Evolutionary conservation across 2,329 filamentous ascomycete genomes (phyloP).

Genomic region (Clonostachys rhizophaga): DNA sequence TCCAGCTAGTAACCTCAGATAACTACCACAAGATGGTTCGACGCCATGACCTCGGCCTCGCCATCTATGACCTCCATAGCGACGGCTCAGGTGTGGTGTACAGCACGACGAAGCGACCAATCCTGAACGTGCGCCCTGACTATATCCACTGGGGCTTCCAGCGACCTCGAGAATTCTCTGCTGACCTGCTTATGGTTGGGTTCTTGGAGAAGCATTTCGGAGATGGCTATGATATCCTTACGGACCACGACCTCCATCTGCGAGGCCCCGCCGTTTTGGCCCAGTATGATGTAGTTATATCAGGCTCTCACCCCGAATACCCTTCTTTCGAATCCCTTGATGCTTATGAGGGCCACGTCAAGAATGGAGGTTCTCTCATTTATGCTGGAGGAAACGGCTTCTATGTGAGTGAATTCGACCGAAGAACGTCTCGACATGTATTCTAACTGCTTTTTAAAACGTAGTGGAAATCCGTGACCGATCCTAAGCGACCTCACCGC

Average conservation of each 20-base stretch:
- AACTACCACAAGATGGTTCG: constrained; percentile 13
- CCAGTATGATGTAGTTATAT: constrained; percentile 16
- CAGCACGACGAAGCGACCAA: constrained; percentile 21
- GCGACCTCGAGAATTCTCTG: constrained; percentile 25
- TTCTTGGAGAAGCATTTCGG: constrained; percentile 19
- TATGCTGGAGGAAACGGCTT: constrained; percentile 30
- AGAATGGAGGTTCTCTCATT: constrained; percentile 23
- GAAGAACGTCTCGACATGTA: too few relatives aligned
- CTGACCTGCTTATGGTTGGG: constrained; percentile 24
- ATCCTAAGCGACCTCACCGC: constrained; percentile 16
- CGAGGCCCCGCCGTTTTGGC: constrained; percentile 8
- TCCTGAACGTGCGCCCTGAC: constrained; percentile 28
- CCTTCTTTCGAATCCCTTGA: constrained; percentile 16
- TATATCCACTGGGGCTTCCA: constrained; percentile 25
- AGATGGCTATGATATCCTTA: constrained; percentile 23
- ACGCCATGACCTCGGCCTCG: constrained; percentile 26
- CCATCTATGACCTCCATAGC: constrained; percentile 27
- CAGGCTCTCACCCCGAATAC: constrained; percentile 26
- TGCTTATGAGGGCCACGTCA: constrained; percentile 18
- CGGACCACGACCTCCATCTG: constrained; percentile 25
- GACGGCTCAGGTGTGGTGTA: constrained; percentile 25
- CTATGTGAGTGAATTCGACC: constrained; percentile 9
- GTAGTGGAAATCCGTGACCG: constrained; percentile 13
- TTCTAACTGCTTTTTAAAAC: too few relatives aligned
- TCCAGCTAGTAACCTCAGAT: constrained; percentile 7